These are phyloP conservation scores for Pseudopediastrum boryanum DNA, from an alignment of 139 green algal genomes.

Conservation along the genomic window DNA sequence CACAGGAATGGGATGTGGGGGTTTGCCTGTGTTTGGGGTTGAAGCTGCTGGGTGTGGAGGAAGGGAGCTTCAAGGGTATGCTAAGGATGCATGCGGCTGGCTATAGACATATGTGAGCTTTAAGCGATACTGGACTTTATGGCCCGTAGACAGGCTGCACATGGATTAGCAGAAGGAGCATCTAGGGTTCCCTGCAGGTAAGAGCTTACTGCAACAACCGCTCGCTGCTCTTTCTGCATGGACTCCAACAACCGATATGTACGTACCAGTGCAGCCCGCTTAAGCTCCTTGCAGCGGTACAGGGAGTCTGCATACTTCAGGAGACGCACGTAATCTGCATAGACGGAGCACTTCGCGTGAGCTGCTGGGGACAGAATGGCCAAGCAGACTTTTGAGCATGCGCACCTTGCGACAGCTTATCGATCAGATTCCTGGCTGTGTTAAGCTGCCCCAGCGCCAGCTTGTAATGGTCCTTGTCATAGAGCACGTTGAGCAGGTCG, in stretches of 20 bases:
- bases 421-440: constrained; percentile 92
- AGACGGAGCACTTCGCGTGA: not conserved
- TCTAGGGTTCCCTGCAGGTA: too few species aligned
- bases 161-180: too few species aligned
- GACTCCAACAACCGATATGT: too few species aligned
- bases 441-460: constrained; percentile 97
- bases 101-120: too few species aligned
- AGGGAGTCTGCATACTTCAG: constrained; percentile 99
- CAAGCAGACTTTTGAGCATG: constrained; percentile 1
- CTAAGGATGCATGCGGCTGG: too few species aligned
- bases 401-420: constrained; percentile 88
- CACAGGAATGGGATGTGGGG: not conserved
- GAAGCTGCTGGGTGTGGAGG: too few species aligned
- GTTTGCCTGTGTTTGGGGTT: too few species aligned
- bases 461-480: constrained; percentile 99
- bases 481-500: constrained; percentile 99
- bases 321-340: constrained; percentile 97
- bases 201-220: too few species aligned
- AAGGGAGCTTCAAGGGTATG: too few species aligned
- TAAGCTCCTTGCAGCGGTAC: constrained; percentile 99
- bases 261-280: constrained; percentile 90
- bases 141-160: too few species aligned
- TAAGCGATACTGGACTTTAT: too few species aligned
- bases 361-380: not conserved
- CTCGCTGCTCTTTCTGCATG: too few species aligned